Evolutionary conservation across 129 eudicot genomes (phyloP), one percentile per base, ranked within the genome.

Genomic region (Tagetes erecta): DNA sequence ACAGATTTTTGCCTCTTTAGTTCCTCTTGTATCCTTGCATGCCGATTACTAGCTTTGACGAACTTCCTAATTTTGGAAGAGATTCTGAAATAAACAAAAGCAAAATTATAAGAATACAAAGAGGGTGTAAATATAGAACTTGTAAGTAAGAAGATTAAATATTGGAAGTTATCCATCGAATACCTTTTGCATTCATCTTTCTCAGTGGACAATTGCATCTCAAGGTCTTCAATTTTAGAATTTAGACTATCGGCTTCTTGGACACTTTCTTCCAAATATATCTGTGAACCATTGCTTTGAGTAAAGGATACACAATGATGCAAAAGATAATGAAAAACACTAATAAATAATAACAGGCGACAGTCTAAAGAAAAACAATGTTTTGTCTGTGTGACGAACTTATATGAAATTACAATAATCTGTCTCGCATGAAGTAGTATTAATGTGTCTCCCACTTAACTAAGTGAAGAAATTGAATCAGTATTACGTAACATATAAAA

Each of bases 141-240:
- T 67, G 20, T 11, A 67, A 36, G 39, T 14, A 67, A n/a, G 31
- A 74, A 37, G 53, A 30, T n/a, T 20, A 53, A 34, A 53, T 56
- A 53, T 6, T 47, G 14, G 71, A 14, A 49, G 59, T 64, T 57
- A 69, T 13, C 35, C 57, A 64, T 51, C 12, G 1, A 35, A 56
- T 67, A 87, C 98, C 96, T 87, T 83, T 80, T 83, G 68, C 81
- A 75, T 58, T 93, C 95, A 45, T 87, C 96, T 76, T 84, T 87
- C 82, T 93, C 95, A 35, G 74, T 55, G 68, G 67, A 59, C 53
- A 93, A 76, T 71, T 87, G 92, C 79, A 71, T 72, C 77, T 93
- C 96, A 72, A 93, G 89, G 58, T 87, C 96, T 76, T 83, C 80
- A 62, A 86, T 78, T 78, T 77, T 84, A n/a, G 81, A 84, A 57